Evolutionary conservation across 169 alveolate genomes (phyloP).

Genomic region (Plasmodium cynomolgi): DNA sequence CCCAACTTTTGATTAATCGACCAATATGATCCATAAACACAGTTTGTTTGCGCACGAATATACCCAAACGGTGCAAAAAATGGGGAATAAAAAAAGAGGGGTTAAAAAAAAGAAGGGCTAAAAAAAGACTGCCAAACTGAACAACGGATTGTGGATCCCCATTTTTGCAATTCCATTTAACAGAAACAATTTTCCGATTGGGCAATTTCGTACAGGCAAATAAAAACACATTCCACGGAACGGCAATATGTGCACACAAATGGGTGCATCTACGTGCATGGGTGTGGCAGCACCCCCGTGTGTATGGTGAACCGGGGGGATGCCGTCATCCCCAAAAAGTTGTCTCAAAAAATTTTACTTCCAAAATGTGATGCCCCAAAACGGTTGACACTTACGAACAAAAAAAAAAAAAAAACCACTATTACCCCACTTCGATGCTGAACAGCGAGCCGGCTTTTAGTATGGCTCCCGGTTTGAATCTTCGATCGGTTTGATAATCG

Average conservation of each 20-base stretch:
- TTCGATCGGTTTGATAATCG: slow-evolving; percentile 53
- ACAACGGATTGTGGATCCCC: background rate
- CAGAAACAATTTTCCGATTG: slow-evolving; percentile 5
- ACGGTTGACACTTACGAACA: background rate
- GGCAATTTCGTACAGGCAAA: background rate
- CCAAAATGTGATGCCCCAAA: background rate
- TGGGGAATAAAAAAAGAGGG: background rate
- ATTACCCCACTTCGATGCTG: background rate
- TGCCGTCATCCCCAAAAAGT: background rate
- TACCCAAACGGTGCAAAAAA: background rate
- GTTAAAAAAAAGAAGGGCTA: background rate
- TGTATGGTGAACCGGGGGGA: background rate
- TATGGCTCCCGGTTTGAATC: slow-evolving; percentile 31
- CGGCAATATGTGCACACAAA: background rate
- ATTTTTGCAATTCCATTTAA: background rate
- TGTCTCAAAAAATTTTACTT: background rate
- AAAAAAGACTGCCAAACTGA: background rate
- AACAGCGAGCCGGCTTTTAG: background rate
- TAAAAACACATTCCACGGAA: background rate
- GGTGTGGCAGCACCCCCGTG: background rate
- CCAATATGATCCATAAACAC: background rate
- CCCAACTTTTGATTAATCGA: background rate
- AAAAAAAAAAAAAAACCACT: background rate
- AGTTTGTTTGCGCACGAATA: background rate
- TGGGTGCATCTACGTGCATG: background rate